Conservation (phyloP, 2,329 filamentous ascomycete genomes). For the Dactylellina parvicollis region DNA sequence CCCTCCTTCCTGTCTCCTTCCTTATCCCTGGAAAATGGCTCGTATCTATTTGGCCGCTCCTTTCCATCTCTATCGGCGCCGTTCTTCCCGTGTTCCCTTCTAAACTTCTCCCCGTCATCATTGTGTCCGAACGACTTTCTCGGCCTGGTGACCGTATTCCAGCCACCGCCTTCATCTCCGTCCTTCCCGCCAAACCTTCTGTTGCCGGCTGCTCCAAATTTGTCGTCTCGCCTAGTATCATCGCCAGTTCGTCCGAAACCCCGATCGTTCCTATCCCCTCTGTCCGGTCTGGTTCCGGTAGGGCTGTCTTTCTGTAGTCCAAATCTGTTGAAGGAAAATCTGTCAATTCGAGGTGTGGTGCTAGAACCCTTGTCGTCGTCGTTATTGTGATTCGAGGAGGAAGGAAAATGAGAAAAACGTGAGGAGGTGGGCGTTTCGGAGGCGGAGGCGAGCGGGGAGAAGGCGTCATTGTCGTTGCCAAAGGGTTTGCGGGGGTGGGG, state of each 20-base stretch:
- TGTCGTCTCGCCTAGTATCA: constrained; percentile 56
- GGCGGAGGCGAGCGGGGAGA: constrained; percentile 54
- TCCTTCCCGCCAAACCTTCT: constrained; percentile 36
- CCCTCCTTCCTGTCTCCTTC: constrained; percentile 55
- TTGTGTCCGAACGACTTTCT: constrained; percentile 58
- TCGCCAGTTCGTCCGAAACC: constrained; percentile 55
- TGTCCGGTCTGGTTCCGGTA: constrained; percentile 54
- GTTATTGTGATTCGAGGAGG: constrained; percentile 22
- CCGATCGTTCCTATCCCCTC: constrained; percentile 55
- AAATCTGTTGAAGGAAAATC: constrained; percentile 57
- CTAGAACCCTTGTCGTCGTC: constrained; percentile 54
- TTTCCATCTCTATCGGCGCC: constrained; percentile 28
- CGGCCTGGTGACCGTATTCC: constrained; percentile 58
- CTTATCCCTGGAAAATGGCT: constrained; percentile 45
- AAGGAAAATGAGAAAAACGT: constrained; percentile 53
- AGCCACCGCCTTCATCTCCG: constrained; percentile 55
- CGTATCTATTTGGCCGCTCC: constrained; percentile 47
- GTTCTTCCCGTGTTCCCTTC: constrained; percentile 42
- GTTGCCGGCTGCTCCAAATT: constrained; percentile 1
- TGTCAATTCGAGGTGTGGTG: constrained; percentile 55
- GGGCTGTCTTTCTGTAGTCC: constrained; percentile 55
- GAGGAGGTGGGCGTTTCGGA: constrained; percentile 53
- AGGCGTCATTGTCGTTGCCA: constrained; percentile 34
- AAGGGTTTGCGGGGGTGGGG: constrained; percentile 61
- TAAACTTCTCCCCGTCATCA: constrained; percentile 59